phyloP scores from a whole-genome alignment of 1,284 basidiomycete species.

The Athelia sp. region DNA sequence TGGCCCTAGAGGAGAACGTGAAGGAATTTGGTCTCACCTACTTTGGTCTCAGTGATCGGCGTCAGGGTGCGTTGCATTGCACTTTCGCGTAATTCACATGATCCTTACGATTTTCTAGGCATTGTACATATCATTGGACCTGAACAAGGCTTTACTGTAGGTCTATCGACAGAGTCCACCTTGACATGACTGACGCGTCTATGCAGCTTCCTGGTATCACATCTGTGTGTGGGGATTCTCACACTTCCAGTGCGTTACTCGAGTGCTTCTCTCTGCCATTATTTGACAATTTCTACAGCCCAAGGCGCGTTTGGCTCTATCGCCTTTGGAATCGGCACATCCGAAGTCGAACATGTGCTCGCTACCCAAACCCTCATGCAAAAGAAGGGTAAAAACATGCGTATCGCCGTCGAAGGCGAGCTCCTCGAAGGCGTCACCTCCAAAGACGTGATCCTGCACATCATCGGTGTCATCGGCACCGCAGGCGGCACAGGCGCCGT shows the following conservation, averaged over 20 bases:
- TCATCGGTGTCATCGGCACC: conserved; percentile 92
- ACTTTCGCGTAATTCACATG: not conserved
- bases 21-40: conserved; percentile 94
- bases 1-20: conserved; percentile 90
- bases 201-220: conserved; percentile 88
- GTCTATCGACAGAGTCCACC: conserved; percentile 13
- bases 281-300: conserved; percentile 38
- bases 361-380: conserved; percentile 94
- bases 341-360: conserved; percentile 95
- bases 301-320: conserved; percentile 96
- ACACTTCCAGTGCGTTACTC: conserved; percentile 73
- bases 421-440: conserved; percentile 87
- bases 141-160: conserved; percentile 91
- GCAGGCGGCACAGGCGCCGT: conserved; percentile 92
- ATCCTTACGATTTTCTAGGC: conserved; percentile 38
- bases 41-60: conserved; percentile 88
- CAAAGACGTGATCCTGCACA: conserved; percentile 93
- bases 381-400: conserved; percentile 95
- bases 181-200: conserved; percentile 1
- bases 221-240: conserved; percentile 94
- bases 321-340: conserved; percentile 95
- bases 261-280: not conserved
- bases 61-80: conserved; percentile 66
- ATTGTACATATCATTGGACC: conserved; percentile 97
- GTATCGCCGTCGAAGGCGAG: conserved; percentile 84